Evolutionary conservation across 495 filamentous ascomycete genomes (phyloP).

Genomic region (Sabuloglossum arenarium): DNA sequence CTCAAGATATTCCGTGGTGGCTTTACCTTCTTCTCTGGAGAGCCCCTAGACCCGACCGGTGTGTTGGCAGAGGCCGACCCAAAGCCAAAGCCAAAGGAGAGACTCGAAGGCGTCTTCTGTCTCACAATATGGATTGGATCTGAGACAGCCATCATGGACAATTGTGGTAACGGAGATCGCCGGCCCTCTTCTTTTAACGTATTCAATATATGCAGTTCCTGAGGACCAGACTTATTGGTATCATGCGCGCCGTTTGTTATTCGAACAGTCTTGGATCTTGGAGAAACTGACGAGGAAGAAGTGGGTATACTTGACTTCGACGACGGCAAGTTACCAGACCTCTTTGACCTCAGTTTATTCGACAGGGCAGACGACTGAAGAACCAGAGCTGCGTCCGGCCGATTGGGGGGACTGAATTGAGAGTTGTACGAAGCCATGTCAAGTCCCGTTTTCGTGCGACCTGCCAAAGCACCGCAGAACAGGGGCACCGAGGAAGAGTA

Average conservation of each 20-base stretch:
- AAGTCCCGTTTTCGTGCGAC: background rate
- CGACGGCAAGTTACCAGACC: background rate
- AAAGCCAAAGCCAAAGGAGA: background rate
- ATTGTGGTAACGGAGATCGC: background rate
- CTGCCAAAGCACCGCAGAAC: background rate
- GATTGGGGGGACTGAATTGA: background rate
- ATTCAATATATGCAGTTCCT: background rate
- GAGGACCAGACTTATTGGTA: background rate
- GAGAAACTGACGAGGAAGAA: background rate
- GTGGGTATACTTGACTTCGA: background rate
- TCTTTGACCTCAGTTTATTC: background rate
- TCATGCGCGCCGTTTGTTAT: background rate
- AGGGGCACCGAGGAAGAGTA: background rate
- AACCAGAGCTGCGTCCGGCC: background rate
- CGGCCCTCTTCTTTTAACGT: background rate
- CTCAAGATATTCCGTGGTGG: constrained; percentile 1
- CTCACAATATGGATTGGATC: background rate
- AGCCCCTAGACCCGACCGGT: background rate
- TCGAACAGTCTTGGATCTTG: background rate
- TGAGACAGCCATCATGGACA: background rate
- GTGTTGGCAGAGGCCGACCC: background rate
- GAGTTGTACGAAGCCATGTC: constrained; percentile 2
- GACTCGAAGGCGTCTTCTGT: background rate
- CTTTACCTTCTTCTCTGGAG: constrained; percentile 1
- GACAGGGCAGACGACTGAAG: background rate